A percentile compares a stretch with the other conserved stretches of the same genome.
phyloP scores from a whole-genome alignment of 1,284 basidiomycete genomes.

The Pascua guehoae region DNA sequence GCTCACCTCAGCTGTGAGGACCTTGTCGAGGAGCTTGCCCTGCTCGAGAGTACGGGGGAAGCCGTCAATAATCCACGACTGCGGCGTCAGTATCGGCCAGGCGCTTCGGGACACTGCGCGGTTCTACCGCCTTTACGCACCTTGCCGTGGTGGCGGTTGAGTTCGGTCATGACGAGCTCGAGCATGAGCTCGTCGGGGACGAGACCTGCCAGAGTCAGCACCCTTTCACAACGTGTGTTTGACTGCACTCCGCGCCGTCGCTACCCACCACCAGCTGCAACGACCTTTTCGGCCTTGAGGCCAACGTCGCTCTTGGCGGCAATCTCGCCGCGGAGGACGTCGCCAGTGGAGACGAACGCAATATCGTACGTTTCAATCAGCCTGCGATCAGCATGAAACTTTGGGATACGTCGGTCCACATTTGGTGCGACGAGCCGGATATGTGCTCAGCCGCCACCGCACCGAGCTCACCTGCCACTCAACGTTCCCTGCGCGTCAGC shows the following conservation, averaged over 20 bases:
- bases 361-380: slow-evolving; percentile 49
- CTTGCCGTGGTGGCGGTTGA: slow-evolving; percentile 44
- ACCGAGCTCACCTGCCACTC: background rate
- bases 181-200: slow-evolving; percentile 50
- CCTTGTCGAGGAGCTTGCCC: slow-evolving; percentile 71
- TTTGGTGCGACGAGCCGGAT: too few species aligned
- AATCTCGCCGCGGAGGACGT: slow-evolving; percentile 49
- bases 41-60: slow-evolving; percentile 92
- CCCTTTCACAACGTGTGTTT: background rate
- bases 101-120: too few species aligned
- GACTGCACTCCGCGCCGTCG: background rate
- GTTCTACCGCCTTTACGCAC: slow-evolving; percentile 18
- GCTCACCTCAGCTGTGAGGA: slow-evolving; percentile 40
- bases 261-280: slow-evolving; percentile 11
- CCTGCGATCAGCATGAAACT: slow-evolving; percentile 1
- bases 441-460: background rate
- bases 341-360: slow-evolving; percentile 47
- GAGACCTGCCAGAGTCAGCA: slow-evolving; percentile 29
- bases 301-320: slow-evolving; percentile 24
- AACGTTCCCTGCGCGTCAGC: slow-evolving; percentile 2
- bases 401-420: too few species aligned
- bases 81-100: background rate
- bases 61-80: slow-evolving; percentile 86
- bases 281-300: slow-evolving; percentile 4
- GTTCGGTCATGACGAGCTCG: slow-evolving; percentile 45